phyloP scores from a whole-genome alignment of 2,329 filamentous ascomycete genomes.

The Penicillium sp. region DNA sequence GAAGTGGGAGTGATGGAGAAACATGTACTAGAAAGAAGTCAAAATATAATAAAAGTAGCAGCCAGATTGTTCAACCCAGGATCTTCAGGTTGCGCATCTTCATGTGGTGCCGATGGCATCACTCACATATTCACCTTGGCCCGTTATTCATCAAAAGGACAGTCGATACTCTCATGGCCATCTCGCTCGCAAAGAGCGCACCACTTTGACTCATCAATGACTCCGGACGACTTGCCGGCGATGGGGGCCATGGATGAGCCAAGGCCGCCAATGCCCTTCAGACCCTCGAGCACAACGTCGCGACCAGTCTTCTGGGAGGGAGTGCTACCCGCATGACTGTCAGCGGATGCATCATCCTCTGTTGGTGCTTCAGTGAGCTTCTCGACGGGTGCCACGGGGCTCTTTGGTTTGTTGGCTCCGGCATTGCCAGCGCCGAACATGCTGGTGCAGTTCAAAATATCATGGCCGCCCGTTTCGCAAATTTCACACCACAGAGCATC shows the following conservation, averaged over 20 bases:
- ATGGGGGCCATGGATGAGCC: slow-evolving; percentile 61
- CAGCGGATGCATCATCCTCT: slow-evolving; percentile 23
- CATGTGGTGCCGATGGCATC: slow-evolving; percentile 12
- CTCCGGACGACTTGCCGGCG: slow-evolving; percentile 75
- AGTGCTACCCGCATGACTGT: slow-evolving; percentile 21
- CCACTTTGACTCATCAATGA: slow-evolving; percentile 87
- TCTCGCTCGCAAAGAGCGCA: slow-evolving; percentile 95
- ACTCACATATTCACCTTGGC: slow-evolving; percentile 16
- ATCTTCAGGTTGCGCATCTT: slow-evolving; percentile 14
- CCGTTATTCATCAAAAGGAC: slow-evolving; percentile 77
- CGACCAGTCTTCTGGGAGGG: slow-evolving; percentile 45
- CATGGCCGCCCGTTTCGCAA: slow-evolving; percentile 87
- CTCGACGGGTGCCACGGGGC: slow-evolving; percentile 12
- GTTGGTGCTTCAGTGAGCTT: slow-evolving; percentile 21
- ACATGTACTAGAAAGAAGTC: slow-evolving; percentile 31
- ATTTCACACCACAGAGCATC: slow-evolving; percentile 89
- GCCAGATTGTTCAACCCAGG: slow-evolving; percentile 2
- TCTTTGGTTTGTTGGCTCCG: slow-evolving; percentile 17
- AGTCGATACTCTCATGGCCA: slow-evolving; percentile 94
- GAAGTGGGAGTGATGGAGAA: slow-evolving; percentile 20
- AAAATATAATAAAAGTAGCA: slow-evolving; percentile 11
- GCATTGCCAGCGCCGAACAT: slow-evolving; percentile 66
- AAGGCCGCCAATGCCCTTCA: slow-evolving; percentile 47
- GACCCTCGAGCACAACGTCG: slow-evolving; percentile 47
- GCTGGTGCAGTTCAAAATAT: slow-evolving; percentile 91